Conservation (phyloP, 2,329 filamentous ascomycete genomes). For the Mollisia scopiformis region DNA sequence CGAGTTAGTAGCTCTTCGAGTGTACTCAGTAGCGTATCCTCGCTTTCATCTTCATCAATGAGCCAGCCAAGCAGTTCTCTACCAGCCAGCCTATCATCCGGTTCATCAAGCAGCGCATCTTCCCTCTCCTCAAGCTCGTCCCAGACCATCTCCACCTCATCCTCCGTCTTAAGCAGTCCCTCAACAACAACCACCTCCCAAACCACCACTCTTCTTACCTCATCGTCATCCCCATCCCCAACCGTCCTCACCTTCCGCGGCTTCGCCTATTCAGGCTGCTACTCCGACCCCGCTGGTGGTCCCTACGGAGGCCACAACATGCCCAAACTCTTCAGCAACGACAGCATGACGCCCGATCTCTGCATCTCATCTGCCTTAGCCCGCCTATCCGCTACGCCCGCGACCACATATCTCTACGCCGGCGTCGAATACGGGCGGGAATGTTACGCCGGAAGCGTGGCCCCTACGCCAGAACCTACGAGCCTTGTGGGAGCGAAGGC, state of each 20-base stretch:
- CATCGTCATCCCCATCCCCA: not conserved
- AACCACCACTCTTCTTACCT: slow-evolving; percentile 3
- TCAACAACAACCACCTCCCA: slow-evolving; percentile 7
- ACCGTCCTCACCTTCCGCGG: slow-evolving; percentile 27
- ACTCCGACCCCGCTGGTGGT: slow-evolving; percentile 27
- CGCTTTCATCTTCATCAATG: not conserved
- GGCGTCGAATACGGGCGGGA: slow-evolving; percentile 40
- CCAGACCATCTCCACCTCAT: not conserved
- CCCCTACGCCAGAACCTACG: slow-evolving; percentile 26
- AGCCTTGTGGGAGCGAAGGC: slow-evolving; percentile 35
- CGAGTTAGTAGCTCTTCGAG: not conserved
- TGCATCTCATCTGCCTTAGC: slow-evolving; percentile 38
- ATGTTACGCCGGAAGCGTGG: slow-evolving; percentile 37
- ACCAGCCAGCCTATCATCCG: not conserved
- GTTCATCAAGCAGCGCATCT: slow-evolving; percentile 2
- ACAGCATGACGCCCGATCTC: slow-evolving; percentile 40
- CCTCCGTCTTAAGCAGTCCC: not conserved
- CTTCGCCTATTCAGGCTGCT: slow-evolving; percentile 38
- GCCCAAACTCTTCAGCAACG: slow-evolving; percentile 36
- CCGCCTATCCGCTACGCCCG: slow-evolving; percentile 31
- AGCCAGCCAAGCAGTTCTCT: not conserved
- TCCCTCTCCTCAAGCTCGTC: not conserved
- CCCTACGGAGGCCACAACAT: slow-evolving; percentile 35
- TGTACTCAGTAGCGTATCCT: not conserved
- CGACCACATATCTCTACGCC: slow-evolving; percentile 34